These are phyloP conservation scores for Ballota nigra DNA, from an alignment of 257 asterid species.

Conservation along the genomic window DNA sequence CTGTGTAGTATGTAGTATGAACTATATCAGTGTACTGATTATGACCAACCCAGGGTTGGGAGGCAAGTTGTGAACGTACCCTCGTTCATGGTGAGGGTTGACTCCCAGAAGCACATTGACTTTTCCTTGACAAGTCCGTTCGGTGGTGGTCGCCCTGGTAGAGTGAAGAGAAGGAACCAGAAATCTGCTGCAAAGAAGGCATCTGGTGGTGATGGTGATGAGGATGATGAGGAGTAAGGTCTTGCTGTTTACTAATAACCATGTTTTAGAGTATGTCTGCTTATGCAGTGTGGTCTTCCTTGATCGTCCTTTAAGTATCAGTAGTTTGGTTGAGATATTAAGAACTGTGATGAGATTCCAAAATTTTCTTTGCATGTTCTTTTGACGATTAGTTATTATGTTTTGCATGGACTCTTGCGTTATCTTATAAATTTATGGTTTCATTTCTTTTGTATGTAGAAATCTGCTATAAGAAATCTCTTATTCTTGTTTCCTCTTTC, in stretches of 20 bases:
- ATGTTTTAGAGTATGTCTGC: neutral
- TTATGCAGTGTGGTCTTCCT: too few species aligned
- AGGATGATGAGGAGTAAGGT: constrained; percentile 53
- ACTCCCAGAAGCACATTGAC: constrained; percentile 58
- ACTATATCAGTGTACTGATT: neutral
- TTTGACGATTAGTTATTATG: neutral
- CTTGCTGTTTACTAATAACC: neutral
- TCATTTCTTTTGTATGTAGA: neutral
- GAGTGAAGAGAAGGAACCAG: constrained; percentile 60
- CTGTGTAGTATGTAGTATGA: neutral
- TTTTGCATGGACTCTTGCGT: neutral
- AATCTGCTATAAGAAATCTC: too few species aligned
- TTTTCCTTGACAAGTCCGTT: constrained; percentile 63
- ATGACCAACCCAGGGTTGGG: constrained; percentile 45
- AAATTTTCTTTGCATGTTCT: neutral
- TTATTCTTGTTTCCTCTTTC: too few species aligned
- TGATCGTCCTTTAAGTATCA: too few species aligned
- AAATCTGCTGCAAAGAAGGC: constrained; percentile 62
- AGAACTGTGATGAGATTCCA: neutral
- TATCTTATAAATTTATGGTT: neutral
- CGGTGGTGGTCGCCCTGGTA: constrained; percentile 57
- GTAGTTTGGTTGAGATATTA: constrained; percentile 19
- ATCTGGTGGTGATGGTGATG: constrained; percentile 55
- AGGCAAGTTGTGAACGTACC: constrained; percentile 58
- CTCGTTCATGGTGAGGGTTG: constrained; percentile 51